Evolutionary conservation across 768 basidiomycete species (phyloP), one percentile per base, ranked within the genome.

Genomic region (Lactarius hatsudake): DNA sequence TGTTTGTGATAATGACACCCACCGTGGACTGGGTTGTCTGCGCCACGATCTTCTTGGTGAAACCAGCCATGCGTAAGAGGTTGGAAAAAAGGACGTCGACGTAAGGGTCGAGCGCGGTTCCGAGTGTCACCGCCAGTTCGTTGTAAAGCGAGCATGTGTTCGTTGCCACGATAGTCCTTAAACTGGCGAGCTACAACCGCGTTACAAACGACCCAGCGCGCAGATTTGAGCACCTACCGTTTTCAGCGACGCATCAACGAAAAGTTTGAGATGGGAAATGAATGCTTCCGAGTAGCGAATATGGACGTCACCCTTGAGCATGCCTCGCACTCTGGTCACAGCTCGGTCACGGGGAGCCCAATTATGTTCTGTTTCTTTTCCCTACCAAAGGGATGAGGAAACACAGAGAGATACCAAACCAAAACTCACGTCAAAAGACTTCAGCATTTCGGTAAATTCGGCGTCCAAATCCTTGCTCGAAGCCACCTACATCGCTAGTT

Each of bases 351-450:
- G 84, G 34, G 82, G 79, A 53, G 85, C 82, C 96, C 96, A 99
- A 72, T 99, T 99, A 69, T 96, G 93, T 75, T 99, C 96, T 1
- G 91, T 91, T 79, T 99, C 96, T 78, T 86, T 96, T n/a, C 96
- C 97, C 90, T 94, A 68, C 3, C 42, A 23, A 30, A 59, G 32
- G 23, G 20, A n/a, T 43, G 23, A 45, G 48, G 38, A 66, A 43
- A 23, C 18, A 28, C 59, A 5, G 26, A 61, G 3, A 60, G n/a
- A 59, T 36, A 56, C 56, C 60, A 54, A 62, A n/a, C 58, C 42
- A 26, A 20, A 13, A 38, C 80, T 59, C 73, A 89, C 93, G 78
- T 93, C 92, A 72, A 97, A 98, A 38, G 82, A 79, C 62, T 90
- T 89, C 23, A 82, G 75, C 90, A 98, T 95, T 12, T 78, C 78